Base-by-base conservation (phyloP, 768 basidiomycete genomes). In the Termitomyces sp. region DNA sequence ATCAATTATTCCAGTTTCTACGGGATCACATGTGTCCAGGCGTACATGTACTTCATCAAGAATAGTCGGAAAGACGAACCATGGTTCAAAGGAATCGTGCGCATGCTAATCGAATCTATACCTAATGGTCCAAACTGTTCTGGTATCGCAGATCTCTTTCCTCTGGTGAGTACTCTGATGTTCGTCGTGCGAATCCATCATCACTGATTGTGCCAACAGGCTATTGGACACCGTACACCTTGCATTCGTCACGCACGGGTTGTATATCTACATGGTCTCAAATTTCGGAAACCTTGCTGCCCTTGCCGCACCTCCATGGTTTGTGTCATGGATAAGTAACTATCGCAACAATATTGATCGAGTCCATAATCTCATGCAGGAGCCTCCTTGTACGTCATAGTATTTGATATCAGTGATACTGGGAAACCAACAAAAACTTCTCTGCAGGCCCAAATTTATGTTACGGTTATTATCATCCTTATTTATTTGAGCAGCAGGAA, bases 341-440 rank as follows among this genome's bases (percentile, higher is more conserved):
- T 7, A 19, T 28, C n/a, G 8, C 15, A 6, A 38, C 10, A 12
- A 37, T 9, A 28, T 38, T 41, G 3, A n/a, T 7, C 7, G 5
- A 40, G 8, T n/a, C 14, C 11, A 14, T 14, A 51, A 40, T 28
- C 15, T 8, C 10, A 19, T 21, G 11, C 40, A 61, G 60, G 57
- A 61, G 60, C 49, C 37, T 61, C 14, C 50, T 56, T 4, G 60
- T 61, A 38, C 46, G 60, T 56, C 53, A 43, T 50, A 51, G n/a
- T 23, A 3, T 28, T 15, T 31, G 19, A 50, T 54, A 28, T 55
- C 31, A 41, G 19, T 33, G 31, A 37, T 28, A 14, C 21, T 42
- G 35, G 45, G 17, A 47, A 9, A 1, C 46, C 12, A 19, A 42
- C 6, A 35, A 19, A 33, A 44, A 38, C 9, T 21, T 17, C 17